A percentile compares a stretch with the other conserved stretches of the same genome.
These are phyloP conservation scores for Yamadazyma sp. DNA, from an alignment of 1,139 yeast species.

Conservation along the genomic window DNA sequence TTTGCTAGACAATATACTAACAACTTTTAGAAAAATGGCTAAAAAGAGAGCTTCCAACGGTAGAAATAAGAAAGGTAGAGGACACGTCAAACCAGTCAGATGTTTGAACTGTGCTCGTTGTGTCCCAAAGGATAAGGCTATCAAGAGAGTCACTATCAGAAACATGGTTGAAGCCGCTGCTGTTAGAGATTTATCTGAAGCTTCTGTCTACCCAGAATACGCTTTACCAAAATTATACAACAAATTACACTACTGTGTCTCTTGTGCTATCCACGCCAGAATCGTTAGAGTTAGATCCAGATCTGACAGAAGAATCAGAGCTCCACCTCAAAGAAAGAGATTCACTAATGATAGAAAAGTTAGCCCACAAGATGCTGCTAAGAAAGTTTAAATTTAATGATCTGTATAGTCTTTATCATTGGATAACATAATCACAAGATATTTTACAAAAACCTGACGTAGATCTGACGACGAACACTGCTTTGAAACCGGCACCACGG, in stretches of 20 bases:
- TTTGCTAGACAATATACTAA: constrained; percentile 15
- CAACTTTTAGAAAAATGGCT: constrained; percentile 70
- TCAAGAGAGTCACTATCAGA: constrained; percentile 99
- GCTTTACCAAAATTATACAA: constrained; percentile 99
- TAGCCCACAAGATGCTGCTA: constrained; percentile 97
- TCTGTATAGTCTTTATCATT: constrained; percentile 13
- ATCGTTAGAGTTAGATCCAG: constrained; percentile 99
- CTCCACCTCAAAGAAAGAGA: constrained; percentile 99
- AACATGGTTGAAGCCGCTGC: constrained; percentile 99
- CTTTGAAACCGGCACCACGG: too few relatives aligned
- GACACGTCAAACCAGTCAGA: constrained; percentile 99
- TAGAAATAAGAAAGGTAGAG: constrained; percentile 99
- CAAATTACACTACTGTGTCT: constrained; percentile 99
- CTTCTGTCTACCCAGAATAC: constrained; percentile 98
- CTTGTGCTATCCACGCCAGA: constrained; percentile 99
- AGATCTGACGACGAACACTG: too few relatives aligned
- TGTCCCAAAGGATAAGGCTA: constrained; percentile 99
- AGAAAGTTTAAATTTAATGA: constrained; percentile 57
- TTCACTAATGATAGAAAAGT: constrained; percentile 96
- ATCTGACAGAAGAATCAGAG: constrained; percentile 96
- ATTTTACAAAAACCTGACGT: constrained; percentile 3
- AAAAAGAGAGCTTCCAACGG: constrained; percentile 99
- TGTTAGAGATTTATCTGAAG: constrained; percentile 99
- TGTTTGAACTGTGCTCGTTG: constrained; percentile 99
- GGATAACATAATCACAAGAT: constrained; percentile 8